phyloP scores from a whole-genome alignment of 1,284 basidiomycete genomes.

The Leccinum cinnamomeum region DNA sequence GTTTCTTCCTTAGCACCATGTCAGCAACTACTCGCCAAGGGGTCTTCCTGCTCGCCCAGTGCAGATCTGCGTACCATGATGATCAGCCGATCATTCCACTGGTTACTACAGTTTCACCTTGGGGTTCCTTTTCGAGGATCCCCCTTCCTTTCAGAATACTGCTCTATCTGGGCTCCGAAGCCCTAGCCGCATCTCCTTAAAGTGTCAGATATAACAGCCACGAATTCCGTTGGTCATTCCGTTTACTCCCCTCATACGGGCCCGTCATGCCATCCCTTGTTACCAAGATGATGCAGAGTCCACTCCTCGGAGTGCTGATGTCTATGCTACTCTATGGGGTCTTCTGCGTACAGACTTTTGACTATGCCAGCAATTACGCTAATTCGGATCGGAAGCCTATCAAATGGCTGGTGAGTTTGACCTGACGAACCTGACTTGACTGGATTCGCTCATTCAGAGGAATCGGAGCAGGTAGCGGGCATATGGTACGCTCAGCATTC shows the following conservation, averaged over 20 bases:
- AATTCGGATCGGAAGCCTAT: conserved; percentile 5
- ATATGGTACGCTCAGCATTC: conserved; percentile 5
- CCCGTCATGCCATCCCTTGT: too few species aligned
- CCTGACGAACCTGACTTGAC: background rate
- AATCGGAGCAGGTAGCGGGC: conserved; percentile 1
- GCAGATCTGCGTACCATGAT: background rate
- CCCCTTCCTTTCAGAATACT: background rate
- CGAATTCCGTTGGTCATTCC: too few species aligned
- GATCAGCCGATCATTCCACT: background rate
- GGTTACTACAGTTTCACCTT: background rate
- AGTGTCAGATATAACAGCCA: too few species aligned
- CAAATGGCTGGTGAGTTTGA: conserved; percentile 9
- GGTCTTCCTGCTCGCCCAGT: background rate
- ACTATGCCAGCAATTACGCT: background rate
- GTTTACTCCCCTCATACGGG: too few species aligned
- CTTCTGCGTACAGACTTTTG: too few species aligned
- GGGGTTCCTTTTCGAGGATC: too few species aligned
- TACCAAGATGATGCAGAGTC: too few species aligned
- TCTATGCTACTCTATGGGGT: too few species aligned
- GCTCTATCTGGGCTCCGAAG: too few species aligned
- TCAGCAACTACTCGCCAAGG: background rate
- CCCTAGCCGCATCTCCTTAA: background rate
- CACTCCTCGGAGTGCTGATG: too few species aligned
- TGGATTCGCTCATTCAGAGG: background rate
- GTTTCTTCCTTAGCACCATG: background rate